Conservation (phyloP, 768 basidiomycete genomes). For the Baorangia bicolor region DNA sequence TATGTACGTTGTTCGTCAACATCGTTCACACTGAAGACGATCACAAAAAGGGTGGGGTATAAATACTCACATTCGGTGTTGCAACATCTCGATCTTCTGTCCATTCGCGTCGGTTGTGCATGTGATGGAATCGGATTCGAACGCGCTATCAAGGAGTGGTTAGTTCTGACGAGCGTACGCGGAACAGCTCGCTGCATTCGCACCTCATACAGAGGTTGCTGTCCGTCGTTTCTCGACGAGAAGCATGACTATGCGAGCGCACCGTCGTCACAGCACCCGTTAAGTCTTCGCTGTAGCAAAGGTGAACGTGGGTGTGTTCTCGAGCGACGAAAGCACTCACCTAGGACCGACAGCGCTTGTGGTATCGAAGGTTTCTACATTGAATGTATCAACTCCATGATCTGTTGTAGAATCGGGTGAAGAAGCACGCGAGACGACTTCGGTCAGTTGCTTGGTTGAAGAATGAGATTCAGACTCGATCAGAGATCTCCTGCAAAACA, state of each 20-base stretch:
- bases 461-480: background rate
- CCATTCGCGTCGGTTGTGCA: background rate
- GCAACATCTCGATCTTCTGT: background rate
- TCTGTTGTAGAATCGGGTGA: too few relatives aligned
- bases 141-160: background rate
- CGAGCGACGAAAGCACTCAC: background rate
- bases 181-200: background rate
- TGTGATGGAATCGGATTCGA: background rate
- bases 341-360: background rate
- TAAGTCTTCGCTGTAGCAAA: background rate
- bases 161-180: background rate
- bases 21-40: background rate
- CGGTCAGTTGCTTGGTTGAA: background rate
- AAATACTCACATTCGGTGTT: constrained; percentile 1
- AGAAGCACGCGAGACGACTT: too few relatives aligned
- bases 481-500: background rate
- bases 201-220: background rate
- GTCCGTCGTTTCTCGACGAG: background rate
- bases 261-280: background rate
- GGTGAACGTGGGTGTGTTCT: background rate
- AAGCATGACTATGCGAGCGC: background rate
- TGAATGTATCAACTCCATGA: background rate
- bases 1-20: background rate
- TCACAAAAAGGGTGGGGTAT: background rate
- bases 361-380: background rate